These are phyloP conservation scores for Hymenoscyphus fructigenus DNA, from an alignment of 2,329 filamentous ascomycete species.

Conservation along the genomic window DNA sequence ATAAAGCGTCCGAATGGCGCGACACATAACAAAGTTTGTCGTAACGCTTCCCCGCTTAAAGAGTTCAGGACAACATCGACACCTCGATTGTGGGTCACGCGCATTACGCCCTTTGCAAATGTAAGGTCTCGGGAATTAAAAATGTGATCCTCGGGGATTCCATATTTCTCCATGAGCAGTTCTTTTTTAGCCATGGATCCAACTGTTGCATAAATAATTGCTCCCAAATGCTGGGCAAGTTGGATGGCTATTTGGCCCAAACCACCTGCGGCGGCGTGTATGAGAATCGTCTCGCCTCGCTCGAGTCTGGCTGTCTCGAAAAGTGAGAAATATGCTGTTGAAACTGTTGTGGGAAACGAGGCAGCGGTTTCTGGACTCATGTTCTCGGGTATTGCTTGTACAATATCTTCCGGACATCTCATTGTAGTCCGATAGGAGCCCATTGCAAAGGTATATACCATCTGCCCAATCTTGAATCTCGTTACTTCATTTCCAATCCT, in stretches of 20 bases:
- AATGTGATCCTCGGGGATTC: constrained; percentile 42
- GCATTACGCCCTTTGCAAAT: constrained; percentile 34
- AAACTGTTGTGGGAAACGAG: constrained; percentile 23
- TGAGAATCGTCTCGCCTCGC: constrained; percentile 31
- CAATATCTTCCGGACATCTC: not conserved
- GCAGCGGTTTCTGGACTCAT: constrained; percentile 17
- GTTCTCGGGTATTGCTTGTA: constrained; percentile 14
- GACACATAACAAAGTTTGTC: constrained; percentile 44
- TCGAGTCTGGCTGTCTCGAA: constrained; percentile 17
- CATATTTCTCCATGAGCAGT: constrained; percentile 30
- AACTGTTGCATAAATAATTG: constrained; percentile 35
- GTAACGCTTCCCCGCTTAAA: constrained; percentile 32
- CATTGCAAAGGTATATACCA: constrained; percentile 20
- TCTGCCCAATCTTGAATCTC: constrained; percentile 31
- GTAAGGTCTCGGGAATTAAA: constrained; percentile 40
- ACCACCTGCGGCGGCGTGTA: constrained; percentile 36
- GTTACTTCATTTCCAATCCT: constrained; percentile 29
- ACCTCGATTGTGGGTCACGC: constrained; percentile 27
- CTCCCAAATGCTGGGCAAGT: constrained; percentile 30
- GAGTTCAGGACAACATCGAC: constrained; percentile 35
- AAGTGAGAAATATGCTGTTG: constrained; percentile 23
- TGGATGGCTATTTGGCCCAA: constrained; percentile 37
- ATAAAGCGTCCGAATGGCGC: constrained; percentile 39
- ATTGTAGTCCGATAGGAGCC: constrained; percentile 1
- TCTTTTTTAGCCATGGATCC: constrained; percentile 34